phyloP scores from a whole-genome alignment of 148 eudicot genomes.

The Cornus suecica region DNA sequence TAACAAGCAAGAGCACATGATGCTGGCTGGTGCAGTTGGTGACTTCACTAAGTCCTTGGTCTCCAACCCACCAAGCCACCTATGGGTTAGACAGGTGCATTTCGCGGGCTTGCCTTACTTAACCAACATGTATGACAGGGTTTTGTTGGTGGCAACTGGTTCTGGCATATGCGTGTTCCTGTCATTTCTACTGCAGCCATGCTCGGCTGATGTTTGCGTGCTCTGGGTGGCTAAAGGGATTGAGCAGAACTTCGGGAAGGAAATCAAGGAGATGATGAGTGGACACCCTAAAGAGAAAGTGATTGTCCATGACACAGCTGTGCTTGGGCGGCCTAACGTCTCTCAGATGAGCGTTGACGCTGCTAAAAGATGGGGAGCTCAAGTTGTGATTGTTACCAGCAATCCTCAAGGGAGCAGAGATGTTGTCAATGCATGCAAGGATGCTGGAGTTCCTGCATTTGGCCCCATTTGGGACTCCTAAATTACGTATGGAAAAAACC shows the following conservation, averaged over 20 bases:
- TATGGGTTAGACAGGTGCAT: conserved; percentile 51
- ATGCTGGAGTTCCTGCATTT: conserved; percentile 40
- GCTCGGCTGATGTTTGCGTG: conserved; percentile 34
- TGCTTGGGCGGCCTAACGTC: conserved; percentile 43
- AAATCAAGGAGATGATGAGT: conserved; percentile 36
- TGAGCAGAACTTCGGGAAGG: conserved; percentile 44
- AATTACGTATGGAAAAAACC: neutral
- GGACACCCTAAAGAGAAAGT: conserved; percentile 36
- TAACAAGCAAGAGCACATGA: conserved; percentile 40
- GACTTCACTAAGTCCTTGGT: conserved; percentile 52
- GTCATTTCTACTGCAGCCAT: conserved; percentile 43
- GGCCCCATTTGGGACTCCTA: conserved; percentile 59
- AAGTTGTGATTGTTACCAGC: conserved; percentile 47
- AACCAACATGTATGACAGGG: conserved; percentile 41
- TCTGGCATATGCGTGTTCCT: conserved; percentile 50
- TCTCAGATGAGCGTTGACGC: conserved; percentile 38
- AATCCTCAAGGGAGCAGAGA: conserved; percentile 54
- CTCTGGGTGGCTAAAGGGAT: conserved; percentile 51
- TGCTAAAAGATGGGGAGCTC: conserved; percentile 38
- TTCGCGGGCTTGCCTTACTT: conserved; percentile 47
- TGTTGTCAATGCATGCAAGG: conserved; percentile 46
- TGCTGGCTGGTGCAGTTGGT: conserved; percentile 57
- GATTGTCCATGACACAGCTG: conserved; percentile 47
- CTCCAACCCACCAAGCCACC: conserved; percentile 39
- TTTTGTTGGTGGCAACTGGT: conserved; percentile 44